phyloP scores from a whole-genome alignment of 1,284 basidiomycete species.

The Ustilago crameri region DNA sequence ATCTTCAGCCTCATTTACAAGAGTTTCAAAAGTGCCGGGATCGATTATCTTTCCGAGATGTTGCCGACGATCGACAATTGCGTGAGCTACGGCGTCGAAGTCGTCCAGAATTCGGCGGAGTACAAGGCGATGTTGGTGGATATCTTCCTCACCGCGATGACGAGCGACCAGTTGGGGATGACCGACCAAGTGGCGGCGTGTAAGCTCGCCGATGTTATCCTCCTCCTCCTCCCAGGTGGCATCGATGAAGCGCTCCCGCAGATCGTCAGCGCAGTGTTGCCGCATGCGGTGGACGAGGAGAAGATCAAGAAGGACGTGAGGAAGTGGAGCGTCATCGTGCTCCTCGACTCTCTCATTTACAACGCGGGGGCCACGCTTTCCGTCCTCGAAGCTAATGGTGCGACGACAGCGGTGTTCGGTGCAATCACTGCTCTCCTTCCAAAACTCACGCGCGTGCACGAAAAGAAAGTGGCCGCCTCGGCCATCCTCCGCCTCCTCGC shows the following conservation, averaged over 20 bases:
- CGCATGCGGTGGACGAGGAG: constrained; percentile 41
- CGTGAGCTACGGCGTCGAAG: constrained; percentile 82
- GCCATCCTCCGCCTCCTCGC: constrained; percentile 71
- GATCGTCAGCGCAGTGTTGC: constrained; percentile 54
- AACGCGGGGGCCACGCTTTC: constrained; percentile 81
- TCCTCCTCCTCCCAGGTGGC: constrained; percentile 81
- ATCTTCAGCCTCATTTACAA: constrained; percentile 84
- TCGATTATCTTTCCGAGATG: constrained; percentile 86
- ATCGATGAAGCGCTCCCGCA: constrained; percentile 70
- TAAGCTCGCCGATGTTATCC: constrained; percentile 83
- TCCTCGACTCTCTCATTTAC: constrained; percentile 86
- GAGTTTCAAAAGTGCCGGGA: constrained; percentile 83
- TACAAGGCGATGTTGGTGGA: constrained; percentile 85
- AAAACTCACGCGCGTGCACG: constrained; percentile 84
- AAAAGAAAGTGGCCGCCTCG: constrained; percentile 84
- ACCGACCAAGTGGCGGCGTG: constrained; percentile 80
- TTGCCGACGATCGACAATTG: constrained; percentile 89
- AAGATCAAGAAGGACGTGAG: constrained; percentile 76
- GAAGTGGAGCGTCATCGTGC: constrained; percentile 82
- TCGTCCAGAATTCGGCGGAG: constrained; percentile 78
- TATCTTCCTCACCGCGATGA: constrained; percentile 82
- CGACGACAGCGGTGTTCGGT: constrained; percentile 82
- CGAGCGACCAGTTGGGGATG: constrained; percentile 76
- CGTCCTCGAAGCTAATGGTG: constrained; percentile 76
- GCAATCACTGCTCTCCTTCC: constrained; percentile 73